Percentiles rank a stretch among this genome's conserved stretches.
phyloP scores from a whole-genome alignment of 345 rosid species.

The Melaleuca quinquenervia region DNA sequence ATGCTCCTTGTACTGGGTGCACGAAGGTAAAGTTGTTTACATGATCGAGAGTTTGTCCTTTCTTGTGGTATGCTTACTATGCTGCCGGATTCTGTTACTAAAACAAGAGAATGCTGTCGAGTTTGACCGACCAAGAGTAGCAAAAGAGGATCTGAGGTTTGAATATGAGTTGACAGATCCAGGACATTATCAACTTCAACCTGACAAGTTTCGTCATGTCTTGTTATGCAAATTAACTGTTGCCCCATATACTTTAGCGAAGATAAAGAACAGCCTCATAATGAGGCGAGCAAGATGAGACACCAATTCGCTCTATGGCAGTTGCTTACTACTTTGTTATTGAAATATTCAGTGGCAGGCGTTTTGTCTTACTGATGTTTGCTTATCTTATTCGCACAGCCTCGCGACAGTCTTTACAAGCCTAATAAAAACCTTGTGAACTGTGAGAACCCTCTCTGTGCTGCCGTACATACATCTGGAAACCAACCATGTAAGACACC shows the following conservation, averaged over 20 bases:
- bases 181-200: neutral
- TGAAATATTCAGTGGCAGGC: neutral
- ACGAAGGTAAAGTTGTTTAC: constrained; percentile 36
- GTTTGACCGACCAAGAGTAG: neutral
- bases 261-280: neutral
- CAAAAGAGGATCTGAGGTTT: neutral
- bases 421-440: constrained; percentile 45
- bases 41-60: neutral
- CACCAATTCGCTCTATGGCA: neutral
- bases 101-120: neutral
- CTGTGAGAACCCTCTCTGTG: constrained; percentile 44
- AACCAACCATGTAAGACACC: constrained; percentile 31
- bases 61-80: neutral
- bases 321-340: neutral
- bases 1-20: constrained; percentile 88
- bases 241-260: neutral
- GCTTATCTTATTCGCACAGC: constrained; percentile 25
- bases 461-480: constrained; percentile 20
- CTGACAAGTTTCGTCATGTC: neutral
- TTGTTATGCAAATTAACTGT: neutral
- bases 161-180: neutral
- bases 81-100: neutral
- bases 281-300: neutral
- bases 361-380: neutral
- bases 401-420: constrained; percentile 44